Evolutionary conservation across 306 rosid species (phyloP).

Genomic region (Bauhinia variegata): DNA sequence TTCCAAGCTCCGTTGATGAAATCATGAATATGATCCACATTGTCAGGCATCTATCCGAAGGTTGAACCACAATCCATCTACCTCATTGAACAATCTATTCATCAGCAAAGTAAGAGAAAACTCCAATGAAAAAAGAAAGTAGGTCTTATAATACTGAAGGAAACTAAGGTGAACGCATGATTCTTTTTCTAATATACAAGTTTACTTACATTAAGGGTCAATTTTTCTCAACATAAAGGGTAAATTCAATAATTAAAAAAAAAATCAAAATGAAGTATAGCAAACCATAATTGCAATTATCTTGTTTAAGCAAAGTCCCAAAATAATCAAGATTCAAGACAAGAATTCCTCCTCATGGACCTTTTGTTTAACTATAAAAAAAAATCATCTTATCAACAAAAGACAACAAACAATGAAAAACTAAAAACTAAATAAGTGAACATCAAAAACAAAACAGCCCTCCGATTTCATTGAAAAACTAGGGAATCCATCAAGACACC

Average conservation of each 20-base stretch:
- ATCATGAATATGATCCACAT: conserved; percentile 42
- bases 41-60: conserved; percentile 50
- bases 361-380: too few species aligned
- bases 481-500: too few species aligned
- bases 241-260: conserved; percentile 7
- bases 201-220: not conserved
- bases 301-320: too few species aligned
- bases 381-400: too few species aligned
- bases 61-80: conserved; percentile 40
- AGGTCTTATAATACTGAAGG: conserved; percentile 9
- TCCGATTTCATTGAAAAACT: too few species aligned
- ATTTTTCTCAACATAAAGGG: conserved; percentile 7
- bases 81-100: conserved; percentile 34
- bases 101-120: conserved; percentile 21
- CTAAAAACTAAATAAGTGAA: too few species aligned
- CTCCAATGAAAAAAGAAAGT: not conserved
- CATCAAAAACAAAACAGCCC: too few species aligned
- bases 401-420: too few species aligned
- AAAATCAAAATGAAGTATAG: conserved; percentile 8
- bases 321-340: too few species aligned
- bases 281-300: too few species aligned
- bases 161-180: not conserved
- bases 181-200: not conserved
- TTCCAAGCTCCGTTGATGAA: conserved; percentile 48
- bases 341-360: too few species aligned